These are phyloP conservation scores for Aspergillus wentii DNA, from an alignment of 495 filamentous ascomycete genomes.

Conservation along the genomic window DNA sequence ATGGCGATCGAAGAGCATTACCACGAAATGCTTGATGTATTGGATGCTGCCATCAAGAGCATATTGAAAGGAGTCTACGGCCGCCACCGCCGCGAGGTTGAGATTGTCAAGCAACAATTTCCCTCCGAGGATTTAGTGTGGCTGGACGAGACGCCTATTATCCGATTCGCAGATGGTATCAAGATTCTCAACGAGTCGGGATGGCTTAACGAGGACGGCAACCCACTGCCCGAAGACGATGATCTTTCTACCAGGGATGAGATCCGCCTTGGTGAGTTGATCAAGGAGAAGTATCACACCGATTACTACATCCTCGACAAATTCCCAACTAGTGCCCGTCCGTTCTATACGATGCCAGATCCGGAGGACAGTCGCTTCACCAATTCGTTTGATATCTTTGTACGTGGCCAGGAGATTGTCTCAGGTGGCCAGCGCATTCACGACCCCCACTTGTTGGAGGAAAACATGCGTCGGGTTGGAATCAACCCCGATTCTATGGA, in stretches of 20 bases:
- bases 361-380: conserved; percentile 65
- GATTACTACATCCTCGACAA: conserved; percentile 97
- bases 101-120: conserved; percentile 59
- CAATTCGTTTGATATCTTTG: conserved; percentile 94
- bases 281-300: conserved; percentile 80
- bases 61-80: conserved; percentile 72
- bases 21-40: conserved; percentile 69
- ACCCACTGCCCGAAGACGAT: conserved; percentile 60
- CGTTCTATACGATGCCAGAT: conserved; percentile 95
- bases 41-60: conserved; percentile 75
- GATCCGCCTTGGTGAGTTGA: conserved; percentile 74
- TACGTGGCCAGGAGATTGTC: conserved; percentile 90
- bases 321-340: conserved; percentile 76
- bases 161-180: conserved; percentile 77
- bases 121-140: conserved; percentile 69
- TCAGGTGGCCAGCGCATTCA: conserved; percentile 91
- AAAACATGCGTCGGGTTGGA: conserved; percentile 69
- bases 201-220: conserved; percentile 71
- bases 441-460: conserved; percentile 65
- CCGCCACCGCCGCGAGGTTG: conserved; percentile 63
- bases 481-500: conserved; percentile 74
- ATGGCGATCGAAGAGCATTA: conserved; percentile 93
- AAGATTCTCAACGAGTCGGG: conserved; percentile 77
- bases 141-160: conserved; percentile 74
- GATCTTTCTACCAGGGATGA: conserved; percentile 83